A percentile compares a stretch with the other conserved stretches of the same genome.
These are phyloP conservation scores for Colletotrichum sp. DNA, from an alignment of 2,329 filamentous ascomycete species.

Conservation along the genomic window DNA sequence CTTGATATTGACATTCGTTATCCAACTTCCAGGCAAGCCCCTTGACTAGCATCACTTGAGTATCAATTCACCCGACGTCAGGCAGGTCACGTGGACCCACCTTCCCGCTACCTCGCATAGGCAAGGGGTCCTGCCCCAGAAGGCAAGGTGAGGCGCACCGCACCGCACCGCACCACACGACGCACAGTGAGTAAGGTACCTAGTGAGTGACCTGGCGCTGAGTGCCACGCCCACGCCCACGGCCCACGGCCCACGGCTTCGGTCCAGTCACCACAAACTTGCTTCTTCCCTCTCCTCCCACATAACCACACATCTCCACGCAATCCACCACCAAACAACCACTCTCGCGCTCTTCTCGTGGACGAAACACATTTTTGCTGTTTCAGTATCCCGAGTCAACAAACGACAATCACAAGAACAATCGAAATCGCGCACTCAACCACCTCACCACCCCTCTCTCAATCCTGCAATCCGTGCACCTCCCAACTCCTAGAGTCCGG, in stretches of 20 bases:
- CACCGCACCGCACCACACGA: background rate
- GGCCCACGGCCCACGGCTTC: background rate
- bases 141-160: conserved; percentile 17
- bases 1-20: background rate
- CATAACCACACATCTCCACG: background rate
- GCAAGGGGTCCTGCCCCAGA: conserved; percentile 14
- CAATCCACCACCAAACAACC: background rate
- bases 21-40: background rate
- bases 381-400: conserved; percentile 16
- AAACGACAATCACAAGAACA: background rate
- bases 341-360: conserved; percentile 16
- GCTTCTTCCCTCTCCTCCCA: conserved; percentile 18
- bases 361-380: conserved; percentile 19
- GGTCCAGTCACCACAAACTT: conserved; percentile 14
- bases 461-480: background rate
- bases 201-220: background rate
- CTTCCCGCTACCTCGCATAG: background rate
- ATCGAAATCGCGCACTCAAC: conserved; percentile 1
- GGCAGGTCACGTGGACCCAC: conserved; percentile 12
- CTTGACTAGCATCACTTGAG: background rate
- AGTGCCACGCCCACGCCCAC: background rate
- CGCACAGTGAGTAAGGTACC: background rate
- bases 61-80: background rate
- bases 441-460: background rate
- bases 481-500: conserved; percentile 6